phyloP scores from a whole-genome alignment of 176 grass and related monocot species.

The Guadua angustifolia region DNA sequence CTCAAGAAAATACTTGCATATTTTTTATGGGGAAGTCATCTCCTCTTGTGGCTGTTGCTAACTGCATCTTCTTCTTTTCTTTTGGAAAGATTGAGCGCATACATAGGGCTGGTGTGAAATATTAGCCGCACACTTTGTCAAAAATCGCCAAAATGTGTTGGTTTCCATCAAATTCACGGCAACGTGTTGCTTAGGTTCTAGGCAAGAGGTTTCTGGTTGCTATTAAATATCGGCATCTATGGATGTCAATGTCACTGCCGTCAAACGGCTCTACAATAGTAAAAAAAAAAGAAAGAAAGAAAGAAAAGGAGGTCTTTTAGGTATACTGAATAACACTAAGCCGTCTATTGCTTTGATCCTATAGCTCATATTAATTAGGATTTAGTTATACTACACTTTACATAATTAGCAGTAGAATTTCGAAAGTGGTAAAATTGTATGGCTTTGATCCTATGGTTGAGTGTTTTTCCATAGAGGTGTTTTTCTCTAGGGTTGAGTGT shows the following conservation, averaged over 20 bases:
- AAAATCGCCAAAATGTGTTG: not conserved
- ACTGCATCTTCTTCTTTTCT: not conserved
- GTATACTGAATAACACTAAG: no score
- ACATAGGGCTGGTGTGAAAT: not conserved
- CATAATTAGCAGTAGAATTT: no score
- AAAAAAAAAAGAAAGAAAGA: not conserved
- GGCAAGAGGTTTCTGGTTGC: not conserved
- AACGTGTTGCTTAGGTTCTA: not conserved
- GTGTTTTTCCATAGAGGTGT: no score
- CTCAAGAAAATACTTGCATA: not conserved
- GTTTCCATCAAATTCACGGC: not conserved
- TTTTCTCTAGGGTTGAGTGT: no score
- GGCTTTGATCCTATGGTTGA: no score
- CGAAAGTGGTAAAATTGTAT: no score
- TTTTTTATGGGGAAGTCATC: not conserved
- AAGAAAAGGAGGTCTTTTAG: no score
- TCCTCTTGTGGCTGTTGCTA: not conserved
- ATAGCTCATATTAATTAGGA: no score
- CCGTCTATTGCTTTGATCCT: no score
- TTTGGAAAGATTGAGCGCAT: not conserved
- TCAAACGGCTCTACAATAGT: slow-evolving; percentile 2
- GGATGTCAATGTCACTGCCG: no score
- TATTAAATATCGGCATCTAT: no score
- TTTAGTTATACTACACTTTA: no score
- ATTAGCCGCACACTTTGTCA: not conserved